Evolutionary conservation across 306 rosid species (phyloP), one percentile per base, ranked within the genome.

Genomic region (Vigna radiata): DNA sequence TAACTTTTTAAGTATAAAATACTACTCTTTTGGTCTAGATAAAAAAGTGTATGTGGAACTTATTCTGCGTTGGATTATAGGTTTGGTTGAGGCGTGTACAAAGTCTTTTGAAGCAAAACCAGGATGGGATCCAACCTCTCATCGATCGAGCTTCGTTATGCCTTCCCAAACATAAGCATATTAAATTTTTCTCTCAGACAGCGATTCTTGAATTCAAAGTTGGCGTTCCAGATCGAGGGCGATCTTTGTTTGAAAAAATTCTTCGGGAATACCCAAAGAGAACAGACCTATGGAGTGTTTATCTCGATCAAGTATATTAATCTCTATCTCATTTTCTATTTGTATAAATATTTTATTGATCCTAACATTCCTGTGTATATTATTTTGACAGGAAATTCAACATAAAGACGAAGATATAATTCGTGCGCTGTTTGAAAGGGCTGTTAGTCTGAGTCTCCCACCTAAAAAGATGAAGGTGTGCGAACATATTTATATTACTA

Each of bases 251-350:
- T 77, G 99, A 95, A 91, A 88, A 88, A 81, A 81, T 92, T 68
- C 71, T 95, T 77, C 85, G 89, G 66, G 92, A 95, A 69, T 86
- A 95, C 67, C 97, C 97, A 0, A 92, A 89, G 88, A 88, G 92
- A 83, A 92, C 94, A 23, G 97, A 92, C 81, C 75, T 90, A 60
- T 92, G 99, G 99, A 92, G 96, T 76, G 67, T 95, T 66, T 95
- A 95, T 88, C 91, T 95, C 68, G 99, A 95, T 87, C 99, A 95
- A 82, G 98, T 92, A 92, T 77, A 72, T 66, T 43, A 27, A 52
- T 64, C 11, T 19, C 50, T 49, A 29, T 61, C 8, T 61, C 50
- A 6, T 58, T 19, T 55, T 14, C 10, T 61, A 15, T 71, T 81
- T 39, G 36, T 27, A 27, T 47, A 43, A n/a, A 33, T 44, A 65